These are phyloP conservation scores for Citrus hindsii DNA, from an alignment of 345 rosid genomes.

Conservation along the genomic window DNA sequence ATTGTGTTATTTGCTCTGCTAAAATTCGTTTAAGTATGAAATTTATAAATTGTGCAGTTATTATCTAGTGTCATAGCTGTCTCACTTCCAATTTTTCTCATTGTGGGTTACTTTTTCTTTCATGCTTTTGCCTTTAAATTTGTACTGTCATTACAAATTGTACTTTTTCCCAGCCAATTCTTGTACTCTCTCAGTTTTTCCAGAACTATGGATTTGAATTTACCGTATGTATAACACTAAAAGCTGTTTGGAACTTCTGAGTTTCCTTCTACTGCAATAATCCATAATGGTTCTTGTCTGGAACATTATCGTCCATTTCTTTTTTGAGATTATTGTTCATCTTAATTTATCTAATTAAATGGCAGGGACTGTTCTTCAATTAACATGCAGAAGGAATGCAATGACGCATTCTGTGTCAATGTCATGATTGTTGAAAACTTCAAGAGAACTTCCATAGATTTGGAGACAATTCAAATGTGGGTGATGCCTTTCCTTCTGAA, in stretches of 20 bases:
- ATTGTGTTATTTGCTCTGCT: background rate
- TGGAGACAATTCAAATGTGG: slow-evolving; percentile 37
- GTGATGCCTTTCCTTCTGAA: slow-evolving; percentile 66
- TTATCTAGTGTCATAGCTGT: background rate
- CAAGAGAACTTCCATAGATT: slow-evolving; percentile 23
- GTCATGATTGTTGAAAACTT: slow-evolving; percentile 43
- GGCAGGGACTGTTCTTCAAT: slow-evolving; percentile 40
- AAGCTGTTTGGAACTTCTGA: background rate
- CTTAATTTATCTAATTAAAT: slow-evolving; percentile 8
- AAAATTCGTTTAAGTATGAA: background rate
- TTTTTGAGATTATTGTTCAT: background rate
- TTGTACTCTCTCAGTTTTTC: background rate
- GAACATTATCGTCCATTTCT: background rate
- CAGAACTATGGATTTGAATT: background rate
- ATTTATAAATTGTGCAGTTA: background rate
- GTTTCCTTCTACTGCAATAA: background rate
- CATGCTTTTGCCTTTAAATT: background rate
- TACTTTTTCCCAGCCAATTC: background rate
- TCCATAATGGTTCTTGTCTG: background rate
- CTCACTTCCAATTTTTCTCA: background rate
- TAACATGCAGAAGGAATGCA: slow-evolving; percentile 31
- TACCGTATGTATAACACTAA: background rate
- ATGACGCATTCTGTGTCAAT: slow-evolving; percentile 50
- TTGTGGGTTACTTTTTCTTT: background rate
- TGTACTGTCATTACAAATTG: background rate